These are phyloP conservation scores for Puccinia sorghi DNA, from an alignment of 1,284 basidiomycete genomes.

Conservation along the genomic window DNA sequence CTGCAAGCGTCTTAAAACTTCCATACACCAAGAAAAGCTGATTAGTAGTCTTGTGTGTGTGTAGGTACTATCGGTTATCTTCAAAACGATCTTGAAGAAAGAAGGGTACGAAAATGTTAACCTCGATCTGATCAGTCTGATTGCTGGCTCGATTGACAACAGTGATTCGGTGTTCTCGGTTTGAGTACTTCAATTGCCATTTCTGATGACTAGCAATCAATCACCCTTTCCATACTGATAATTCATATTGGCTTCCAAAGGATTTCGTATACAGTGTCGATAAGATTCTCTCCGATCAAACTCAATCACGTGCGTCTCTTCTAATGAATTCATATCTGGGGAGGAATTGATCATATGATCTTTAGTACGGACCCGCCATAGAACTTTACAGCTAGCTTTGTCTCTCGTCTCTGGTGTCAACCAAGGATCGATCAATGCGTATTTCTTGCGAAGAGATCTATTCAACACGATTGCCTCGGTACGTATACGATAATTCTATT, in stretches of 20 bases:
- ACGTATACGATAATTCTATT: neutral
- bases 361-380: conserved; percentile 53
- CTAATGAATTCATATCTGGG: too few species aligned
- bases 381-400: conserved; percentile 54
- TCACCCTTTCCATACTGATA: neutral
- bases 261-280: conserved; percentile 56
- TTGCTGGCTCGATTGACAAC: conserved; percentile 54
- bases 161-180: conserved; percentile 54
- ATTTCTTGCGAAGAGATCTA: conserved; percentile 57
- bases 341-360: too few species aligned
- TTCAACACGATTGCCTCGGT: conserved; percentile 50
- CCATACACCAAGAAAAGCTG: neutral
- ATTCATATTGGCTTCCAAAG: conserved; percentile 35
- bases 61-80: conserved; percentile 40
- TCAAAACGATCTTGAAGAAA: conserved; percentile 31
- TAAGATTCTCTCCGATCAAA: conserved; percentile 52
- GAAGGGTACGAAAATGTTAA: conserved; percentile 52
- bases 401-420: conserved; percentile 53
- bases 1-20: conserved; percentile 1
- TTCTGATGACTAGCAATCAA: neutral
- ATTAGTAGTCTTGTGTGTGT: neutral
- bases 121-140: conserved; percentile 53
- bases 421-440: conserved; percentile 54
- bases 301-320: conserved; percentile 33
- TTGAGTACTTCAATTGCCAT: neutral